Evolutionary conservation across 306 rosid genomes (phyloP), one percentile per base, ranked within the genome.

Genomic region (Fagus crenata): DNA sequence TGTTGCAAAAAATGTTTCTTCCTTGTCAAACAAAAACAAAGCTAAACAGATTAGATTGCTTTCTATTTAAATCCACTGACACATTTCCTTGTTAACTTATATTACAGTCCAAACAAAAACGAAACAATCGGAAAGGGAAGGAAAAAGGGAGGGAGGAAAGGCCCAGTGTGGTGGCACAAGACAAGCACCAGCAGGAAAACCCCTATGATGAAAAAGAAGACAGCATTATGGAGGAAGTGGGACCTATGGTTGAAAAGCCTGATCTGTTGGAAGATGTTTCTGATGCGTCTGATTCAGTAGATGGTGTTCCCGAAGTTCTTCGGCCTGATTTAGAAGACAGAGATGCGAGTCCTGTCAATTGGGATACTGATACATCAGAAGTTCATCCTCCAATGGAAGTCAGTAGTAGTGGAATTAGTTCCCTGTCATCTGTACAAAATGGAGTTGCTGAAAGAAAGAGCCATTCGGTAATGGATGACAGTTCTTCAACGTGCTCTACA

Each of bases 321-420:
- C 96, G 71, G 77, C 96, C 84, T 42, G 97, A 96, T 91, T 91
- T 90, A 71, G 99, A 96, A 84, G 97, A 96, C 73, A 87, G 93
- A 84, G 99, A 96, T 85, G 85, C 88, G 69, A 86, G 92, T 81
- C 93, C 91, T 53, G 76, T 92, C 55, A 95, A 87, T 85, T 95
- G 97, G 97, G 99, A 92, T 69, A 93, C 99, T 14, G 99, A 96
- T 82, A 89, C 97, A 42, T 91, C 98, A 41, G 99, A 96, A 87
- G 90, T 87, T 72, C 97, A 91, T 81, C 93, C 86, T 84, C 86
- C 86, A 60, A 72, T 85, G 41, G 93, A 89, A 72, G 86, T 90
- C 49, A 75, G 89, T 85, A 87, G 85, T 86, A 89, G 85, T 76
- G 87, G 89, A 55, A 77, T 89, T 31, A 76, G 81, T 80, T 80